A percentile compares a stretch with the other conserved stretches of the same genome.
These are phyloP conservation scores for Suhomyces ambrosiae DNA, from an alignment of 1,139 yeast genomes.

Conservation along the genomic window DNA sequence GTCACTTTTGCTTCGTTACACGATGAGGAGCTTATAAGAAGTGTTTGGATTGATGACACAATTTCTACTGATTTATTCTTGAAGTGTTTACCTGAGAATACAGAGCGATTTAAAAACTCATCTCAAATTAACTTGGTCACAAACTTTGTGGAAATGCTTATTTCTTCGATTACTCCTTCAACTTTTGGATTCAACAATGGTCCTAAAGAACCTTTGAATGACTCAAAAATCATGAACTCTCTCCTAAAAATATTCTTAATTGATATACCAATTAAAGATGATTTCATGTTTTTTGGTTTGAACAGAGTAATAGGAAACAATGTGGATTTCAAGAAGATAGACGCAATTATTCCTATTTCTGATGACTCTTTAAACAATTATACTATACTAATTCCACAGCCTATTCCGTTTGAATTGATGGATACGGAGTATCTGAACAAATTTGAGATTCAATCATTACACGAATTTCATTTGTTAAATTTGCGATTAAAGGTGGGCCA, in stretches of 20 bases:
- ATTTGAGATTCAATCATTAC: constrained; percentile 31
- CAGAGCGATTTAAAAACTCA: constrained; percentile 39
- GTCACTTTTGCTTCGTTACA: constrained; percentile 28
- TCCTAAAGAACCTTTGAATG: constrained; percentile 18
- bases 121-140: constrained; percentile 44
- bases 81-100: constrained; percentile 40
- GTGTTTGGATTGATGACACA: constrained; percentile 29
- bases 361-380: constrained; percentile 28
- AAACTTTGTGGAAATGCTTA: constrained; percentile 44
- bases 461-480: constrained; percentile 46
- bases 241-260: constrained; percentile 41
- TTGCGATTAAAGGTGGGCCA: constrained; percentile 44
- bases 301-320: constrained; percentile 58
- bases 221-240: constrained; percentile 34
- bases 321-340: constrained; percentile 36
- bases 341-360: constrained; percentile 33
- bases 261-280: constrained; percentile 44
- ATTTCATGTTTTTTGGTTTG: constrained; percentile 52
- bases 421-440: constrained; percentile 10
- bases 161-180: constrained; percentile 38
- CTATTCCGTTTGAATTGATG: constrained; percentile 24
- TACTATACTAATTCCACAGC: constrained; percentile 35
- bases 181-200: constrained; percentile 23
- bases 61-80: constrained; percentile 28
- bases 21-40: constrained; percentile 23